Evolutionary conservation across 331 rosid genomes (phyloP), one percentile per base, ranked within the genome.

Genomic region (Quercus tomentella): DNA sequence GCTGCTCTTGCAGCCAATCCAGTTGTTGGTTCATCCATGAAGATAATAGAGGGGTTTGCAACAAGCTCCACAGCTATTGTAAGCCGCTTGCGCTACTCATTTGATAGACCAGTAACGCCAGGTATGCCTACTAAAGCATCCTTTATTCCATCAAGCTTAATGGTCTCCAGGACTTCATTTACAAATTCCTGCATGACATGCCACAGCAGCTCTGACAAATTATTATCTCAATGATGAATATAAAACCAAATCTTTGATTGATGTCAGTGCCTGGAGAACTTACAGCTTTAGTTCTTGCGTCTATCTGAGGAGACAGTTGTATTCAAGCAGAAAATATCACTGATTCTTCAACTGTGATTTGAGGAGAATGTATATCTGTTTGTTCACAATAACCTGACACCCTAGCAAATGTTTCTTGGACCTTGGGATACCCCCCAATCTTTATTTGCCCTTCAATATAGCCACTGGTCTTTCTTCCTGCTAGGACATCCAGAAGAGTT

Each of bases 41-140:
- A n/a, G n/a, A n/a, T n/a, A n/a, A n/a, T n/a, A n/a, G n/a, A n/a
- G n/a, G n/a, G n/a, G n/a, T n/a, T n/a, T n/a, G n/a, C n/a, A n/a
- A n/a, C 56, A 77, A 89, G 89, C 81, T 87, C 91, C 56, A 87
- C 71, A 0, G 93, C 89, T 62, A 87, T 89, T n/a, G n/a, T n/a
- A n/a, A n/a, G n/a, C n/a, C n/a, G n/a, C n/a, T n/a, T n/a, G n/a
- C n/a, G n/a, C n/a, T 70, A 56, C 56, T 70, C 74, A 21, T 84
- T 89, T 43, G 74, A 70, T 41, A 70, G 21, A 45, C 54, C 74
- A 5, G 8, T 70, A 9, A 16, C 0, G 5, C 74, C 56, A 12
- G 74, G 56, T 9, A 41, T 21, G 9, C 56, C 74, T 37, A 70
- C 74, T n/a, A 70, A 43, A 1, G 74, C 56, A 45, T 70, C 56